Base-by-base conservation (phyloP, 2,329 filamentous ascomycete species). In the Penicillium sclerotigenum region DNA sequence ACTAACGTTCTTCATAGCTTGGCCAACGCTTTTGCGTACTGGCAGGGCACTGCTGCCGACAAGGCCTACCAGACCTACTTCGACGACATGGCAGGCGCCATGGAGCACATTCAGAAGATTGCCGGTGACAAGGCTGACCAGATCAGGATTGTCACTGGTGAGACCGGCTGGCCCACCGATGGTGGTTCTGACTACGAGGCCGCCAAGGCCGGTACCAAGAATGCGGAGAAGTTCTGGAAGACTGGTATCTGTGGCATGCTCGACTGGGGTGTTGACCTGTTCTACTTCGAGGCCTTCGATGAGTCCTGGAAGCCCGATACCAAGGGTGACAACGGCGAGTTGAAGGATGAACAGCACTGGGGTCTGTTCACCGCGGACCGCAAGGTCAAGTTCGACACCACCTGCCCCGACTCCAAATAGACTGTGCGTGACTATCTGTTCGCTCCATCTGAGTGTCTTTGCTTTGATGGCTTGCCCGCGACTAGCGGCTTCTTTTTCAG, bases 211-310 rank as follows among this genome's bases (percentile, higher is more conserved):
- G 80, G 83, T 40, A 79, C 81, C 38, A 65, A 78, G 31, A 84
- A 86, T 65, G 86, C 86, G 28, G 71, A 79, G 59, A 76, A 73
- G 24, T 90, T 84, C 77, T 89, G 80, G 77, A 75, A 82, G 64
- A 71, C 82, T 43, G 83, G 80, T 60, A 81, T 88, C 66, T 89
- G 87, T 71, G 81, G 80, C 49, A 80, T 87, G 67, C 74, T 88
- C 34, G 79, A 78, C 60, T 88, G 84, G 83, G 84, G 84, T 58
- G 79, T 85, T 60, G 87, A 88, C 65, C 82, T 85, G 53, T 89
- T 89, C 76, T 87, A 83, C 75, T 90, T 90, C 64, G 87, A 89
- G 79, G 86, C 86, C 41, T 88, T 87, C 64, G 87, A 89, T 65
- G 87, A 90, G 81, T 77, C 81, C 57, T 88, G 85, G 84, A 89